Evolutionary conservation across 202 grass and related monocot species (phyloP).

Genomic region (Dendrocalamus latiflorus): DNA sequence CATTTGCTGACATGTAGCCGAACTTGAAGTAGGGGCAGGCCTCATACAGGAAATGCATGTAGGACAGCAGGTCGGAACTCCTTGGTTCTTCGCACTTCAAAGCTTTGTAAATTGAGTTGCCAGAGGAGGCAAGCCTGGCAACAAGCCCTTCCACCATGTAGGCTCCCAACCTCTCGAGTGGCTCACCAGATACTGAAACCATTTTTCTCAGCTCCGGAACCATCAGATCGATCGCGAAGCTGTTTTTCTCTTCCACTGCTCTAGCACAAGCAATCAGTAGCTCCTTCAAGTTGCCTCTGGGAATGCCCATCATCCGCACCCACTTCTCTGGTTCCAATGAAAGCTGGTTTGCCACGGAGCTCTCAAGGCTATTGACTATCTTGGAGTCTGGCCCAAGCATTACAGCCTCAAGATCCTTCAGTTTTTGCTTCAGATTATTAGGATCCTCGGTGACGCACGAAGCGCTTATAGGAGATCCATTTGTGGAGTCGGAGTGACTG

Average conservation of each 20-base stretch:
- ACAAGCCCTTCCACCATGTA: constrained; percentile 96
- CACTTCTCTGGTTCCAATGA: constrained; percentile 48
- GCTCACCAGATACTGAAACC: constrained; percentile 90
- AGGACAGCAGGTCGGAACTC: constrained; percentile 72
- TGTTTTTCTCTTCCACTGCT: constrained; percentile 71
- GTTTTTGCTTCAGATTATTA: constrained; percentile 61
- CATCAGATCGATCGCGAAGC: constrained; percentile 35
- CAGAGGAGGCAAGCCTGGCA: constrained; percentile 60
- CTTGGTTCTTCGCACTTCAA: constrained; percentile 75
- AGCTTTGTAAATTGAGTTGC: constrained; percentile 80
- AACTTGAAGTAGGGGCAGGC: constrained; percentile 98
- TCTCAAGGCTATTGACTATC: constrained; percentile 35
- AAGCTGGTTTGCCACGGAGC: constrained; percentile 32
- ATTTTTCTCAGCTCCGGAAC: constrained; percentile 73
- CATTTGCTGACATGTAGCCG: constrained; percentile 86
- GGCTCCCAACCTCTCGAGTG: constrained; percentile 67
- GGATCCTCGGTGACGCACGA: constrained; percentile 88
- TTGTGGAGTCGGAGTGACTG: constrained; percentile 48
- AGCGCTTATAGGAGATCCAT: constrained; percentile 62
- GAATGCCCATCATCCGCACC: constrained; percentile 51
- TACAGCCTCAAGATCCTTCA: constrained; percentile 69
- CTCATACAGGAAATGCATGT: constrained; percentile 93
- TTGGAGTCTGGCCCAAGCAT: constrained; percentile 77
- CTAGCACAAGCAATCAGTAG: constrained; percentile 68
- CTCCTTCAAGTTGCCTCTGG: constrained; percentile 70